These are phyloP conservation scores for Paramecium pentaurelia DNA, from an alignment of 73 alveolate species.

Conservation along the genomic window DNA sequence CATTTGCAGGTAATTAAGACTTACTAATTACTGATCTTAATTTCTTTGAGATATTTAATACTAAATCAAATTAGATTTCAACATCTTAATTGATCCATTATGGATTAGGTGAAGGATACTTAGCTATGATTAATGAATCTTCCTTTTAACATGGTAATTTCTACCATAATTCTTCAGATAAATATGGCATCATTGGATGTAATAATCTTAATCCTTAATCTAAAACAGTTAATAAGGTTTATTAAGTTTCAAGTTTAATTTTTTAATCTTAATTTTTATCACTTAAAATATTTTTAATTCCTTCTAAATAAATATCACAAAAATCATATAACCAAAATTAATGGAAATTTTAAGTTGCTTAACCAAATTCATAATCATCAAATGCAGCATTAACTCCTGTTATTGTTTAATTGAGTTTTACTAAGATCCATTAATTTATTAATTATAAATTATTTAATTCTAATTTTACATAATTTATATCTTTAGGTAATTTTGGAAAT, in stretches of 20 bases:
- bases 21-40: constrained; percentile 37
- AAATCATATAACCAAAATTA: constrained; percentile 88
- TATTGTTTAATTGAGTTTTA: constrained; percentile 73
- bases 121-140: constrained; percentile 80
- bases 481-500: constrained; percentile 73
- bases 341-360: constrained; percentile 80
- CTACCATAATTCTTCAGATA: constrained; percentile 97
- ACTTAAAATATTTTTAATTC: constrained; percentile 78
- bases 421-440: constrained; percentile 91
- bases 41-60: not conserved
- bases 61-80: constrained; percentile 48
- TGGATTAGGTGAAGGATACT: constrained; percentile 74
- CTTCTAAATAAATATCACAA: constrained; percentile 92
- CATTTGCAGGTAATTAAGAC: constrained; percentile 36
- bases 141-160: constrained; percentile 87
- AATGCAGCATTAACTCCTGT: constrained; percentile 67
- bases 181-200: constrained; percentile 96
- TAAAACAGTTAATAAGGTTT: constrained; percentile 77
- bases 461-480: constrained; percentile 71
- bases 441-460: constrained; percentile 71
- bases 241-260: constrained; percentile 77
- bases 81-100: constrained; percentile 67
- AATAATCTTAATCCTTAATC: constrained; percentile 85
- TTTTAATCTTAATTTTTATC: constrained; percentile 71
- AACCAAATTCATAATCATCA: constrained; percentile 88